A percentile compares a stretch with the other conserved stretches of the same genome.
Evolutionary conservation across 2,329 filamentous ascomycete genomes (phyloP).

Genomic region (Eutypella sp.): DNA sequence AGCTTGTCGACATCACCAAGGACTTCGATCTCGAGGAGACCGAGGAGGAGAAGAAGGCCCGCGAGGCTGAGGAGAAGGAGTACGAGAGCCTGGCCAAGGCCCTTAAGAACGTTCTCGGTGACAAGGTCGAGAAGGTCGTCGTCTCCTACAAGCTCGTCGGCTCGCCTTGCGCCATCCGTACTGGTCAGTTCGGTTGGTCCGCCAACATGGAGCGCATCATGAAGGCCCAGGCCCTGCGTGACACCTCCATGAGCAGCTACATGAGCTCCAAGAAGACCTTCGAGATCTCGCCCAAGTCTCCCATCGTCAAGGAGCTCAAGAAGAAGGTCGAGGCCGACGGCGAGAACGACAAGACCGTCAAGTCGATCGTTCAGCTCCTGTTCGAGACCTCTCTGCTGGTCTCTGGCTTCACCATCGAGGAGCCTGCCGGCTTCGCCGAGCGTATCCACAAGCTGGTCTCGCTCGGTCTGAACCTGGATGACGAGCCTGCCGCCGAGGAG

Average conservation of each 20-base stretch:
- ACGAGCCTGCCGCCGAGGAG: conserved; percentile 72
- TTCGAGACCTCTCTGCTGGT: conserved; percentile 98
- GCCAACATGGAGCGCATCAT: conserved; percentile 99
- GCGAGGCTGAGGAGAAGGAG: conserved; percentile 97
- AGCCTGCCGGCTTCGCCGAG: conserved; percentile 96
- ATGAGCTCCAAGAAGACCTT: conserved; percentile 99
- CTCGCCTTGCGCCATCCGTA: conserved; percentile 96
- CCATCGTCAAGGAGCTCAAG: conserved; percentile 99
- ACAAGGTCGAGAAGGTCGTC: conserved; percentile 99
- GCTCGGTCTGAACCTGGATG: conserved; percentile 94
- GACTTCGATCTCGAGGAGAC: conserved; percentile 99
- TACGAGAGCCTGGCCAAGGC: conserved; percentile 91
- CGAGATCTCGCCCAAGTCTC: conserved; percentile 97
- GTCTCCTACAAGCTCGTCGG: conserved; percentile 96
- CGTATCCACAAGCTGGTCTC: conserved; percentile 99
- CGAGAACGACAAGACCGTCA: conserved; percentile 98
- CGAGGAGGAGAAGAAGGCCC: conserved; percentile 95
- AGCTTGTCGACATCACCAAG: conserved; percentile 99
- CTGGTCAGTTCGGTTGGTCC: conserved; percentile 99
- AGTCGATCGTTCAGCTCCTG: conserved; percentile 96
- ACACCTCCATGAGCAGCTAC: conserved; percentile 99
- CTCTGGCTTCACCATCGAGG: conserved; percentile 98
- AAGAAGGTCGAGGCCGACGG: conserved; percentile 97
- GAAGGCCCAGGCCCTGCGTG: conserved; percentile 99
- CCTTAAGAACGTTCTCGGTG: conserved; percentile 97